Evolutionary conservation across 331 rosid species (phyloP).

Genomic region (Cydonia oblonga): DNA sequence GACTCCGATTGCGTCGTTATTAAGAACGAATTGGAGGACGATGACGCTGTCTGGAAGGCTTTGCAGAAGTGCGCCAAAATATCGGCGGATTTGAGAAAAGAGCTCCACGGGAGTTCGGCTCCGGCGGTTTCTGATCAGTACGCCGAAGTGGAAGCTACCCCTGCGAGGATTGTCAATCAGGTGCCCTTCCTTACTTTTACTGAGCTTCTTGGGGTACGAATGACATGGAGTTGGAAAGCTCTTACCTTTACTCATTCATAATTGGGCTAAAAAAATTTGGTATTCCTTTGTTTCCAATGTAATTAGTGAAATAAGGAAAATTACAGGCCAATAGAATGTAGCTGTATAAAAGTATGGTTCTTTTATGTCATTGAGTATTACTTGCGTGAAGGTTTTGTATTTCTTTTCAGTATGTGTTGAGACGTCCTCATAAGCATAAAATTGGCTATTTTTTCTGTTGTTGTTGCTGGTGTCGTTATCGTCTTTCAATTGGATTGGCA

Average conservation of each 20-base stretch:
- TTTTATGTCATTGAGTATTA: too few species aligned
- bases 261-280: neutral
- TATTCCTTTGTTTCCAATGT: neutral
- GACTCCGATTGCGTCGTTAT: too few species aligned
- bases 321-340: neutral
- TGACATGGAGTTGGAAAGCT: neutral
- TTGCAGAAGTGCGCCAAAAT: constrained; percentile 74
- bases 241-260: neutral
- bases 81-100: constrained; percentile 69
- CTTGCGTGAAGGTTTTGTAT: neutral
- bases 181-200: constrained; percentile 8
- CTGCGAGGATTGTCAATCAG: constrained; percentile 82
- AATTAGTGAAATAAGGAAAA: neutral
- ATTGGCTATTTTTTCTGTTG: neutral
- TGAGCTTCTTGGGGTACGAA: neutral
- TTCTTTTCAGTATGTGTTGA: neutral
- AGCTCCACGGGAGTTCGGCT: constrained; percentile 57
- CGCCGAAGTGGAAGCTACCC: constrained; percentile 72
- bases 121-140: constrained; percentile 45
- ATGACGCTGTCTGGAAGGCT: constrained; percentile 51
- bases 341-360: neutral
- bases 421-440: neutral
- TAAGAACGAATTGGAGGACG: too few species aligned
- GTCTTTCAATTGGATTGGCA: neutral
- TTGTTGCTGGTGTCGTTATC: neutral